Evolutionary conservation across 2,329 filamentous ascomycete genomes (phyloP).

Genomic region (Aspergillus chevalieri): DNA sequence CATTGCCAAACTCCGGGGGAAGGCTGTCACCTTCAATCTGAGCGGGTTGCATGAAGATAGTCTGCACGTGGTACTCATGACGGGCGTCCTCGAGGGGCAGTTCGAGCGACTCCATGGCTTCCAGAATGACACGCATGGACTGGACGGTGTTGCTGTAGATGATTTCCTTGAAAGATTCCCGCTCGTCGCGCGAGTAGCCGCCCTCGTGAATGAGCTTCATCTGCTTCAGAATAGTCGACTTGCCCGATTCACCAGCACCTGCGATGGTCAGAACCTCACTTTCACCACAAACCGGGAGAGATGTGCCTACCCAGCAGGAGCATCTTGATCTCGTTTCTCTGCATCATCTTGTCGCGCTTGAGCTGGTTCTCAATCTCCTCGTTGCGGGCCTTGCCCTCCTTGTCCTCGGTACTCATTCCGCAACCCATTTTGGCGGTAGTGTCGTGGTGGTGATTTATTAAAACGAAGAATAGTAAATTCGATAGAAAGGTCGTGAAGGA

Average conservation of each 20-base stretch:
- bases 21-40: constrained; percentile 94
- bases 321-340: constrained; percentile 99
- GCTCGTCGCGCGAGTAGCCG: constrained; percentile 87
- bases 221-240: constrained; percentile 91
- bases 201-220: constrained; percentile 99
- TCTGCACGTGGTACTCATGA: constrained; percentile 96
- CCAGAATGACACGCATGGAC: constrained; percentile 64
- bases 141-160: constrained; percentile 67
- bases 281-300: not conserved
- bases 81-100: constrained; percentile 84
- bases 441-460: constrained; percentile 1
- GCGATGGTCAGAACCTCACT: constrained; percentile 8
- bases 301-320: constrained; percentile 74
- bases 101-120: constrained; percentile 63
- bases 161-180: constrained; percentile 65
- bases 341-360: constrained; percentile 97
- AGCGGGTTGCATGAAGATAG: constrained; percentile 96
- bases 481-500: not conserved
- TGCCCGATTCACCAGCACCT: constrained; percentile 97
- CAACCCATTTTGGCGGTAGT: constrained; percentile 80
- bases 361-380: constrained; percentile 99
- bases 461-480: constrained; percentile 8
- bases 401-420: constrained; percentile 99
- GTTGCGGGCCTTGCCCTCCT: constrained; percentile 99
- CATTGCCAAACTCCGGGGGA: constrained; percentile 87